Percentiles rank a stretch among this genome's conserved stretches.
These are phyloP conservation scores for Phytophthora palmivora DNA, from an alignment of 352 stramenopile genomes.

Conservation along the genomic window DNA sequence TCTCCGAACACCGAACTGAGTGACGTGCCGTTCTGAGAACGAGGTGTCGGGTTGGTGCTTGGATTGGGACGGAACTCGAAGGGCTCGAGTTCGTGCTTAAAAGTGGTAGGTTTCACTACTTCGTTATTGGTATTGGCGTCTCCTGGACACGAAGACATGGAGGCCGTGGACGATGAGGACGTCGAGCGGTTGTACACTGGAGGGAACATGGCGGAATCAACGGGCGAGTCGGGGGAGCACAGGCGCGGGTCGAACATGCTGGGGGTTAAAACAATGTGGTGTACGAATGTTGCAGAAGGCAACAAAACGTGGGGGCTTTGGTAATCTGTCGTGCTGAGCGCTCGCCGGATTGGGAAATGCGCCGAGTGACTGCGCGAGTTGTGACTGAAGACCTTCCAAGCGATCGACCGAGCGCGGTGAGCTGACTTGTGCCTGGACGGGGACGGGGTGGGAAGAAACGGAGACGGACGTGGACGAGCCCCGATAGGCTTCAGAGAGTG, in stretches of 20 bases:
- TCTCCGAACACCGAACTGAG: slow-evolving; percentile 83
- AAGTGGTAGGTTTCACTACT: slow-evolving; percentile 27
- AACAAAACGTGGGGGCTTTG: slow-evolving; percentile 42
- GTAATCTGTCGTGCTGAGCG: slow-evolving; percentile 51
- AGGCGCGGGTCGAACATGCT: slow-evolving; percentile 42
- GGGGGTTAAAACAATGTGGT: slow-evolving; percentile 6
- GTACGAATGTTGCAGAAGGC: slow-evolving; percentile 45
- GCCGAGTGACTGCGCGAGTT: not conserved
- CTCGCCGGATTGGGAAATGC: slow-evolving; percentile 57
- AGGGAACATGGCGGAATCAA: slow-evolving; percentile 81
- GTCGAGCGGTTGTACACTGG: slow-evolving; percentile 57
- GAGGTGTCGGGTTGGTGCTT: slow-evolving; percentile 17
- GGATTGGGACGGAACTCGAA: slow-evolving; percentile 62
- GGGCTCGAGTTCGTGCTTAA: slow-evolving; percentile 63
- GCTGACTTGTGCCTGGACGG: slow-evolving; percentile 22
- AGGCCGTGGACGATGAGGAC: slow-evolving; percentile 38
- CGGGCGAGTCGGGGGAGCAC: slow-evolving; percentile 60
- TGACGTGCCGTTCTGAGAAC: slow-evolving; percentile 44
- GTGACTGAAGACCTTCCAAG: slow-evolving; percentile 3
- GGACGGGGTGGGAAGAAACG: slow-evolving; percentile 30
- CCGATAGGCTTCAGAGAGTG: slow-evolving; percentile 30
- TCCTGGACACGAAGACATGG: slow-evolving; percentile 26
- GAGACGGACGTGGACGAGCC: slow-evolving; percentile 29
- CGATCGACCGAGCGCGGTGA: slow-evolving; percentile 12
- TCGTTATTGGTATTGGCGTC: slow-evolving; percentile 16